phyloP scores from a whole-genome alignment of 805 yeast species.

The Wickerhamomyces tratensis region DNA sequence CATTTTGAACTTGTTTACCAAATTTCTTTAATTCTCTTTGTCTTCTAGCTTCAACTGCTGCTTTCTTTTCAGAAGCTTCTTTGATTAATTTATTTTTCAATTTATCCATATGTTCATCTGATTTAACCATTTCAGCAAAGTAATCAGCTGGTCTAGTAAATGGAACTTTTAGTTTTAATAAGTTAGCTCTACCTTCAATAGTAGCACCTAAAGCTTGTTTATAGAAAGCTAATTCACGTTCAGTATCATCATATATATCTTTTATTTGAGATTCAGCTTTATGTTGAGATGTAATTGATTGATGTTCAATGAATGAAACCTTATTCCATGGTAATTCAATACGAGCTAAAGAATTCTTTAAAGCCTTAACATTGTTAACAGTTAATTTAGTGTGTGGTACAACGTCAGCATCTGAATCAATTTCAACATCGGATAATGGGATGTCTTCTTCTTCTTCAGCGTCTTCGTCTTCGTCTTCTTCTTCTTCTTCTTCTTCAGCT shows the following conservation, averaged over 20 bases:
- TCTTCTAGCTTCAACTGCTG: slow-evolving; percentile 85
- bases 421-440: slow-evolving; percentile 82
- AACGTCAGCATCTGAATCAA: slow-evolving; percentile 90
- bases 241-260: slow-evolving; percentile 92
- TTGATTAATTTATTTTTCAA: slow-evolving; percentile 70
- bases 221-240: slow-evolving; percentile 90
- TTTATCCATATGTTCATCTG: slow-evolving; percentile 97
- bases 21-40: slow-evolving; percentile 94
- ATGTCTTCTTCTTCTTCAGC: slow-evolving; percentile 74
- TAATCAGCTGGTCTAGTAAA: slow-evolving; percentile 91
- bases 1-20: slow-evolving; percentile 94
- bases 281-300: slow-evolving; percentile 52
- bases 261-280: slow-evolving; percentile 58
- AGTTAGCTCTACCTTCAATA: slow-evolving; percentile 53
- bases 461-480: slow-evolving; percentile 44
- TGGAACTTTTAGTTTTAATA: slow-evolving; percentile 66
- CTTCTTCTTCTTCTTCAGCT: slow-evolving; percentile 36
- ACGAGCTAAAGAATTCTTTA: slow-evolving; percentile 58
- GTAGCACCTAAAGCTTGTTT: slow-evolving; percentile 90
- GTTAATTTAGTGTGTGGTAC: slow-evolving; percentile 89
- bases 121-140: slow-evolving; percentile 97
- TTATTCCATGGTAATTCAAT: slow-evolving; percentile 50
- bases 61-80: slow-evolving; percentile 79
- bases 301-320: slow-evolving; percentile 77
- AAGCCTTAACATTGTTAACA: slow-evolving; percentile 78